Evolutionary conservation across 163 green algal genomes (phyloP), one percentile per base, ranked within the genome.

Genomic region (Chlorella variabilis): DNA sequence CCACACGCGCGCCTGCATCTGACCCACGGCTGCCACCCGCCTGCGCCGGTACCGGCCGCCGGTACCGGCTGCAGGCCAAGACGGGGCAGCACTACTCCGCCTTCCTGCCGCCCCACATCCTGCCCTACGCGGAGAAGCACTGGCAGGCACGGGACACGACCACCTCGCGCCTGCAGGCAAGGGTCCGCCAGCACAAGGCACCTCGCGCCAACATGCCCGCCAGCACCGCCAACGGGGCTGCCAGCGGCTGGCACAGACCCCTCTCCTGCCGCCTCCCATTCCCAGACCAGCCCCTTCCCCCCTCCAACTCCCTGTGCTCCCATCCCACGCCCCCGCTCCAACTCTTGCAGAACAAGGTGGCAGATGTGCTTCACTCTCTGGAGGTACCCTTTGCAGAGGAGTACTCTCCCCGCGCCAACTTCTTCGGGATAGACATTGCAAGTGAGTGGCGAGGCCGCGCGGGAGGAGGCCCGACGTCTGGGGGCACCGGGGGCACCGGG

Each of bases 381-480:
- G 79, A 69, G 2, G 79, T 84, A 23, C 69, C 34, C 3, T 84
- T 67, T 67, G 51, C 58, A 1, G 54, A 66, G 41, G 79, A 84
- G 58, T 78, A 84, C 70, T 45, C 42, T 31, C 69, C 79, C 3
- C 38, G 58, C 5, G 54, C 63, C 56, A 65, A 65, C 38, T 71
- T 84, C 39, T 84, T 80, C 45, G 20, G 7, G 9, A 70, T 84
- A 13, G 79, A 84, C 70, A 65, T 84, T 5, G 79, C 79, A 27
- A 62, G 58, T 78, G 59, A 75, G 68, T 39, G n/a, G 54, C 23
- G 18, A 15, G 15, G 18, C 54, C 39, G 41, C 0, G 68, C 70
- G 17, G 15, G 6, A 65, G 31, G 5, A 5, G 15, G 18, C 54
- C 23, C 23, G 54, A 15, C 23, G 54, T n/a, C 23, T n/a, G 18